These are phyloP conservation scores for Oryza meyeriana DNA, from an alignment of 176 grass and related monocot species.

Conservation along the genomic window DNA sequence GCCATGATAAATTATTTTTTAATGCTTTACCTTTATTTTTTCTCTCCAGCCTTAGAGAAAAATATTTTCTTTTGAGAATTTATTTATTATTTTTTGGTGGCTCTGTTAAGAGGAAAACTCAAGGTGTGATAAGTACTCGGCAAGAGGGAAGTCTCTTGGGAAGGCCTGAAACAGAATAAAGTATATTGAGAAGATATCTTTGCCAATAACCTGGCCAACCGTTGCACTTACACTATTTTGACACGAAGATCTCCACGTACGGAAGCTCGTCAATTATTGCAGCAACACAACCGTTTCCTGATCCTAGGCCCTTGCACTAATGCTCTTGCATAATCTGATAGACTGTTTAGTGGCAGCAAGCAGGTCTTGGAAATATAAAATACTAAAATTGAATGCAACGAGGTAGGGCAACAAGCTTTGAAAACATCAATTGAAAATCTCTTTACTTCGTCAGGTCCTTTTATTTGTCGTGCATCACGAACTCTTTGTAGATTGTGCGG, in stretches of 20 bases:
- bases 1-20: too few relatives aligned
- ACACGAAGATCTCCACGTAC: constrained; percentile 72
- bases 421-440: constrained; percentile 92
- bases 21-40: too few relatives aligned
- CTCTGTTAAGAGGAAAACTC: too few relatives aligned
- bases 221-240: constrained; percentile 81
- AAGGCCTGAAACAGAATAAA: constrained; percentile 62
- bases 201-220: constrained; percentile 78
- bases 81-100: too few relatives aligned
- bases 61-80: too few relatives aligned
- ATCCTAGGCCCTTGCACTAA: constrained; percentile 69
- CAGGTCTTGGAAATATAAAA: constrained; percentile 57
- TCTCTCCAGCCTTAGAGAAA: too few relatives aligned
- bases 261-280: constrained; percentile 94
- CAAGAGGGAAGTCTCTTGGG: constrained; percentile 83
- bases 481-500: constrained; percentile 63
- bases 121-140: too few relatives aligned
- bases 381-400: constrained; percentile 50
- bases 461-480: constrained; percentile 56
- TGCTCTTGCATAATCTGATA: constrained; percentile 74
- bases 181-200: constrained; percentile 27
- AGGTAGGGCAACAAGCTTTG: constrained; percentile 74
- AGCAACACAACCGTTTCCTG: constrained; percentile 75
- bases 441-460: constrained; percentile 58
- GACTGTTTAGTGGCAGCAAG: constrained; percentile 50